These are phyloP conservation scores for Abortiporus biennis DNA, from an alignment of 1,284 basidiomycete genomes.

Conservation along the genomic window DNA sequence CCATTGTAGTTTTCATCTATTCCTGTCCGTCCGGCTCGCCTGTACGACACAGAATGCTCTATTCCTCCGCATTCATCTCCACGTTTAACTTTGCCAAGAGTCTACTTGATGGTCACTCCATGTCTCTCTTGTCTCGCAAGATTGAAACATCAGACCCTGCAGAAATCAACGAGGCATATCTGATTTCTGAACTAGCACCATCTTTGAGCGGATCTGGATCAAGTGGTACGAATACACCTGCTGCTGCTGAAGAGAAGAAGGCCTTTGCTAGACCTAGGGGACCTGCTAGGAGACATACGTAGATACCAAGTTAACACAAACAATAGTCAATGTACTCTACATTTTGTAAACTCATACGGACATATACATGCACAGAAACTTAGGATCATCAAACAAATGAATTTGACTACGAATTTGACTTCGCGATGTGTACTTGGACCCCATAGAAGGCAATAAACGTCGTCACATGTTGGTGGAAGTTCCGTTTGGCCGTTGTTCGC, in stretches of 20 bases:
- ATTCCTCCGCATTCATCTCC: constrained; percentile 62
- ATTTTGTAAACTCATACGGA: background rate
- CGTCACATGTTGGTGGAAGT: too few relatives aligned
- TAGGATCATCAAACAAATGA: background rate
- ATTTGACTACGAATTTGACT: too few relatives aligned
- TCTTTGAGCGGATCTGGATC: constrained; percentile 4
- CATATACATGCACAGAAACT: background rate
- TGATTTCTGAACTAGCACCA: constrained; percentile 50
- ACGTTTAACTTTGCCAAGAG: constrained; percentile 53
- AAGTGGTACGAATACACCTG: constrained; percentile 11
- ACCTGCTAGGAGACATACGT: constrained; percentile 40
- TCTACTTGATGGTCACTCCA: constrained; percentile 40
- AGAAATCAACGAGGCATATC: constrained; percentile 62
- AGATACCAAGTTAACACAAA: too few relatives aligned
- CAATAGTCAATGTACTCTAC: constrained; percentile 5
- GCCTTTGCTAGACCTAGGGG: constrained; percentile 58
- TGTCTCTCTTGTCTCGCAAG: constrained; percentile 46
- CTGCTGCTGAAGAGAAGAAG: constrained; percentile 27
- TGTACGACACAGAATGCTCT: constrained; percentile 82
- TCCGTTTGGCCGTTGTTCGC: too few relatives aligned
- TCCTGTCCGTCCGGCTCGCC: constrained; percentile 77
- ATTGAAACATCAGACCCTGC: constrained; percentile 79
- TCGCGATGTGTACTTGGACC: too few relatives aligned
- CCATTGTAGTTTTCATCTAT: constrained; percentile 74
- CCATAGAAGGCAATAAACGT: too few relatives aligned